Base-by-base conservation (phyloP, 768 basidiomycete species). In the Pulveroboletus sp. region DNA sequence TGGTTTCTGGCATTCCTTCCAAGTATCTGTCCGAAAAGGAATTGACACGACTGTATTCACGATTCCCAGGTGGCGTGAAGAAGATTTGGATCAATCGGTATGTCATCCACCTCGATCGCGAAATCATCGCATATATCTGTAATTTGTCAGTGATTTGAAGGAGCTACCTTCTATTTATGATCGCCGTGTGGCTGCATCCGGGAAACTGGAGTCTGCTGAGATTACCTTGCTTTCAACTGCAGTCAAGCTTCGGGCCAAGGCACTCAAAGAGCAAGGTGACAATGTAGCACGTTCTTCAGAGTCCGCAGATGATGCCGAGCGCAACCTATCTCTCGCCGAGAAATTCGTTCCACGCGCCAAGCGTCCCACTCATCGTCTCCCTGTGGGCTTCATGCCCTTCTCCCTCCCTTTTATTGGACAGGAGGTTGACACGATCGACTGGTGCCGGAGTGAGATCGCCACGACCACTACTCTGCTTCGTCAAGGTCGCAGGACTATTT, bases 401-500 rank as follows among this genome's bases (percentile, higher is more conserved):
- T 73, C 75, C 8, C 69, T 86, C 24, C 81, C 81, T 1, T 73
- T 95, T 24, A 70, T 81, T 4, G 96, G 96, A 8, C 67, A 90
- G 66, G 88, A 95, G 67, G 93, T 97, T 14, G 96, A 98, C 70
- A 81, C 88, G 3, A 93, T 98, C 62, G 84, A 93, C 2, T 96
- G 93, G 93, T 82, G 84, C 17, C 75, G 89, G 28, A 72, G 77
- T 17, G 87, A 93, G 69, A 89, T 96, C 49, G 67, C 70, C 2
- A 60, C 72, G 1, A 81, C 82, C 49, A 80, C 75, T 15, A 62
- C 62, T 17, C 58, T 80, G 4, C 70, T 91, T 39, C 77, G 80
- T 3, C 73, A 75, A 51, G 81, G 74, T 21, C 73, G 81, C 13
- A 61, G 62, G 31, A 58, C 53, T 21, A 43, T 63, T 14, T 46